Evolutionary conservation across 2,329 filamentous ascomycete genomes (phyloP), one percentile per base, ranked within the genome.

Genomic region (Ophiocordyceps camponoti-floridani): DNA sequence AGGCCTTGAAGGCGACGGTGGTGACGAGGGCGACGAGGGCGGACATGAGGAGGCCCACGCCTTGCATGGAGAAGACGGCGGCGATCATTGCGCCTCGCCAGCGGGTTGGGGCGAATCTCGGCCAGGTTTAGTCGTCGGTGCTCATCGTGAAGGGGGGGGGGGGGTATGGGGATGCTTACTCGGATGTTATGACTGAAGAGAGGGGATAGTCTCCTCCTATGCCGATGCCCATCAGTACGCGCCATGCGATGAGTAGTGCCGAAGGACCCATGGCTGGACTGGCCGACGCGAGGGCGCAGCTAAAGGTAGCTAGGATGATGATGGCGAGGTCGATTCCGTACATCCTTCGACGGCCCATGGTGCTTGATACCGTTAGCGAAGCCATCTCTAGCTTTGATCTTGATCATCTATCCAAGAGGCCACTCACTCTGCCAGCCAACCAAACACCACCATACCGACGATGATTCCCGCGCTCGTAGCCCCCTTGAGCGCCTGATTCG

Each of bases 61-160:
- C 83, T 55, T 91, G 84, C 82, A 88, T 88, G 35, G 82, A 82
- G 56, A 91, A 91, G 43, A 89, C 83, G 14, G 81, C 73, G 11
- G 79, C 82, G 68, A 91, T 83, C 80, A 91, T 89, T 47, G 79
- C 82, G 48, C 83, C 84, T 53, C 84, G 72, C 77, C 82, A 87
- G 53, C 81, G 76, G 12, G 84, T 89, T 3, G 82, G 85, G 9
- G 84, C 82, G 57, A 89, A 89, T 53, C 75, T 77, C 51, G 26
- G 13, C 19, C 27, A 12, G 40, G 11, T n/a, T n/a, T 16, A 14
- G 7, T 27, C 11, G 40, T 43, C n/a, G 43, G 45, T 26, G 19
- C 9, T 23, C 4, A 18, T 40, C 9, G 4, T 16, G 13, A 19
- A 10, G 16, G 38, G 5, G 31, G 6, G n/a, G n/a, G n/a, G n/a